phyloP scores from a whole-genome alignment of 2,329 filamentous ascomycete genomes.

The Calonectria pauciramosa region DNA sequence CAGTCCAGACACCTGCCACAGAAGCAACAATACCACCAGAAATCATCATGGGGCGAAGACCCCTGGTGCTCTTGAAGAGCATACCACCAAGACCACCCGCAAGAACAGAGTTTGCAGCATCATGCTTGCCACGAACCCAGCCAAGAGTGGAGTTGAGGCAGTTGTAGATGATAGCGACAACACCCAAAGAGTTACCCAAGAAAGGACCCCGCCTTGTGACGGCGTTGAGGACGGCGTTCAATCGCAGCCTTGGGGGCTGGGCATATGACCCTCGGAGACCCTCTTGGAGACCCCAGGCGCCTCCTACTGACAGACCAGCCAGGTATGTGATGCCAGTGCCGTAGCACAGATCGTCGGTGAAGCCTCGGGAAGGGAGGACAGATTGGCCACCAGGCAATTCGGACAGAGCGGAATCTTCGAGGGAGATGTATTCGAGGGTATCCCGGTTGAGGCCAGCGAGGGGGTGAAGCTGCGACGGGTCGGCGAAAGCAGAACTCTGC shows the following conservation, averaged over 20 bases:
- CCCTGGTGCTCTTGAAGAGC: slow-evolving; percentile 96
- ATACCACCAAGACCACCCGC: slow-evolving; percentile 92
- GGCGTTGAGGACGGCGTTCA: slow-evolving; percentile 96
- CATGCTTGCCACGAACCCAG: slow-evolving; percentile 85
- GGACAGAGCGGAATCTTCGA: slow-evolving; percentile 92
- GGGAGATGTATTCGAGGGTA: slow-evolving; percentile 91
- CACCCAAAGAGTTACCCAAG: slow-evolving; percentile 94
- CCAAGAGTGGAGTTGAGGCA: slow-evolving; percentile 89
- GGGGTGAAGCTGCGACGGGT: slow-evolving; percentile 91
- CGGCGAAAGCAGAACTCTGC: slow-evolving; percentile 80
- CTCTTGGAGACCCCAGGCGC: slow-evolving; percentile 92
- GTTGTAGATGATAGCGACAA: slow-evolving; percentile 97
- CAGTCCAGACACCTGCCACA: slow-evolving; percentile 90
- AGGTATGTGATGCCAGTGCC: slow-evolving; percentile 96
- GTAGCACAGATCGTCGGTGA: slow-evolving; percentile 98
- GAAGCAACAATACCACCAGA: slow-evolving; percentile 90
- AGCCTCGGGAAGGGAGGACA: slow-evolving; percentile 92
- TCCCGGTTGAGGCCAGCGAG: slow-evolving; percentile 94
- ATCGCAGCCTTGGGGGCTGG: slow-evolving; percentile 87
- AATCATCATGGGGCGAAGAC: slow-evolving; percentile 92
- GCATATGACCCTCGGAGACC: slow-evolving; percentile 83
- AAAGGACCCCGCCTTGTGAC: slow-evolving; percentile 94
- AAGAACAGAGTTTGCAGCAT: slow-evolving; percentile 87
- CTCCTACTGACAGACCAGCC: slow-evolving; percentile 86
- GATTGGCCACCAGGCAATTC: slow-evolving; percentile 89